Base-by-base conservation (phyloP, 2,329 filamentous ascomycete genomes). In the Fusarium gaditjirri region DNA sequence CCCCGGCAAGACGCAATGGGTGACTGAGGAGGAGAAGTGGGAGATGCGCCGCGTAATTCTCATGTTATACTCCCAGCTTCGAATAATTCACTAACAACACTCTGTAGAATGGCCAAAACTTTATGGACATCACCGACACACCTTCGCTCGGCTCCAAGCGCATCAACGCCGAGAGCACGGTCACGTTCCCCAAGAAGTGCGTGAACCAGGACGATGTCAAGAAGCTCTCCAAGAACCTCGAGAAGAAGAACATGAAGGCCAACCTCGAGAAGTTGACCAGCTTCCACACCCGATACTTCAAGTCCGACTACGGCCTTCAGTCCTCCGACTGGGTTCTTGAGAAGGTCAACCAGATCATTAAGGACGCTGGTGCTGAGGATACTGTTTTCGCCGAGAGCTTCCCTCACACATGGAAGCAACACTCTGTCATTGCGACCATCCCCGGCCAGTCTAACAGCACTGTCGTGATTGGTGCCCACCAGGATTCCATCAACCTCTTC, bases 1-100 rank as follows among this genome's bases (percentile, higher is more conserved):
- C n/a, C 94, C 94, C 7, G 94, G 93, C 61, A 88, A 95, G 80
- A 95, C 91, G 29, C 86, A 88, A 86, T 96, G 93, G 93, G 92
- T 98, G 36, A 97, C 94, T 0, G 95, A 98, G 78, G 93, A 97
- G 39, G 91, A 98, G 84, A 99, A 98, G 83, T 98, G 95, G 94
- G 91, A 92, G 81, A 84, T 98, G 72, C 91, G 93, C 78, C 88
- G 94, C 75, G 94, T 97, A 87, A 64, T 89, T 83, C 14, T 31
- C 17, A 46, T 58, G 8, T 47, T 16, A 25, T 21, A 16, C 23
- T 12, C 11, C 2, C 8, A 33, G 17, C 29, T 31, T 8, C 19
- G 17, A 17, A 6, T 8, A 8, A 13, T 11, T 38, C 56, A 29
- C 72, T 78, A 54, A 70, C 23, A 14, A 70, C 23, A 14, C n/a